phyloP scores from a whole-genome alignment of 352 stramenopile genomes.

The Elongisporangium anandrum region DNA sequence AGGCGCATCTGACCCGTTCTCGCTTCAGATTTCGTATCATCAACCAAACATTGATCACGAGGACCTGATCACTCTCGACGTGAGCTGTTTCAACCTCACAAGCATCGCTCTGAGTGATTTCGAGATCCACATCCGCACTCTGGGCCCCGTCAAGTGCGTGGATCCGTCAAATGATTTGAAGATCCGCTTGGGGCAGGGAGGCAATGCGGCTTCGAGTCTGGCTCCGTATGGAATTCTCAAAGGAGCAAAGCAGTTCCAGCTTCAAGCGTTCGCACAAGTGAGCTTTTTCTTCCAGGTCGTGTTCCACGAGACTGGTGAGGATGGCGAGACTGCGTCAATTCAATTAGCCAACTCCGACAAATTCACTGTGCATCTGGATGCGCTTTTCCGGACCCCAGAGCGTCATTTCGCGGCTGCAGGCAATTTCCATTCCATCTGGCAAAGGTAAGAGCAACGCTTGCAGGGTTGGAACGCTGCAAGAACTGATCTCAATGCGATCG shows the following conservation, averaged over 20 bases:
- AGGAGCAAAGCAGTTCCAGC: conserved; percentile 56
- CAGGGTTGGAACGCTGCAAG: too few species aligned
- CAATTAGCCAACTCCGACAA: conserved; percentile 29
- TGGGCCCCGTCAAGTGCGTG: conserved; percentile 41
- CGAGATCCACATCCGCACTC: conserved; percentile 50
- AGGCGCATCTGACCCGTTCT: conserved; percentile 55
- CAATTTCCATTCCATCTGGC: conserved; percentile 51
- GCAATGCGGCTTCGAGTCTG: conserved; percentile 32
- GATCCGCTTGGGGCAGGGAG: conserved; percentile 39
- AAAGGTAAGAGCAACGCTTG: conserved; percentile 21
- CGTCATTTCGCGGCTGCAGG: conserved; percentile 22
- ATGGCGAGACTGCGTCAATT: conserved; percentile 6
- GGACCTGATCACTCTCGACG: conserved; percentile 37
- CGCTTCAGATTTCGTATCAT: conserved; percentile 48
- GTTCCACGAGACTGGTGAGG: conserved; percentile 36
- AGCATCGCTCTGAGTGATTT: conserved; percentile 58
- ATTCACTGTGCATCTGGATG: conserved; percentile 50
- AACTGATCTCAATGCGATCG: too few species aligned
- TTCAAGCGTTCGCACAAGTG: conserved; percentile 52
- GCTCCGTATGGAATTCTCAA: conserved; percentile 56
- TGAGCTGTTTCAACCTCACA: conserved; percentile 67
- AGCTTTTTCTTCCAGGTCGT: conserved; percentile 60
- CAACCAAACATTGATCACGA: conserved; percentile 38
- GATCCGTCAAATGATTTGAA: conserved; percentile 57
- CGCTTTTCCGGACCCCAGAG: conserved; percentile 30